These are phyloP conservation scores for Corniculantispora saksenae DNA, from an alignment of 2,329 filamentous ascomycete species.

Conservation along the genomic window DNA sequence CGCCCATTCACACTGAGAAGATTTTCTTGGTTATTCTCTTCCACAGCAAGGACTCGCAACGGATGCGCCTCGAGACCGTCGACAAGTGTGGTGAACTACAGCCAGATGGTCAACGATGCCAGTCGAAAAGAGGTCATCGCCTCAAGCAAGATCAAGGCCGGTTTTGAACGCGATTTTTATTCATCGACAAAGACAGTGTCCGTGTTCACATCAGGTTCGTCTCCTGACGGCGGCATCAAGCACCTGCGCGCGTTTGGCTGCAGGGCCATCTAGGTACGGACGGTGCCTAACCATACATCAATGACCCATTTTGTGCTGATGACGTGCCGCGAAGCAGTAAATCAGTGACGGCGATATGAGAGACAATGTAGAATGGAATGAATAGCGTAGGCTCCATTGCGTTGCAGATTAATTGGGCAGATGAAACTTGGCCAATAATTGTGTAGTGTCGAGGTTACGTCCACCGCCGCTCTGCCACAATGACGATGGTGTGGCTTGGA, in stretches of 20 bases:
- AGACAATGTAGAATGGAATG: not conserved
- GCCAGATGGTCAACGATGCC: slow-evolving; percentile 56
- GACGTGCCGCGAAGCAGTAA: not conserved
- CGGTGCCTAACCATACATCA: not conserved
- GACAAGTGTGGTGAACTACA: slow-evolving; percentile 54
- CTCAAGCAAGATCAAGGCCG: slow-evolving; percentile 69
- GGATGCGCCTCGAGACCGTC: slow-evolving; percentile 67
- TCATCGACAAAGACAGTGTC: slow-evolving; percentile 54
- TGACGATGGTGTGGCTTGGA: slow-evolving; percentile 17
- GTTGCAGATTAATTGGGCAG: not conserved
- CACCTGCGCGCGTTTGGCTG: slow-evolving; percentile 60
- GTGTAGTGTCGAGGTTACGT: not conserved
- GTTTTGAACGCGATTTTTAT: slow-evolving; percentile 70
- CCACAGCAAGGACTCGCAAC: slow-evolving; percentile 80
- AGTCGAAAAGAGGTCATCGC: slow-evolving; percentile 68
- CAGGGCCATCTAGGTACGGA: slow-evolving; percentile 26
- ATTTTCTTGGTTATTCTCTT: slow-evolving; percentile 82
- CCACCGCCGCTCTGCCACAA: slow-evolving; percentile 5
- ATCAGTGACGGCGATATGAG: slow-evolving; percentile 5
- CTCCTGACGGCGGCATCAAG: slow-evolving; percentile 88
- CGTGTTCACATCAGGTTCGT: slow-evolving; percentile 87
- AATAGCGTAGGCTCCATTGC: not conserved
- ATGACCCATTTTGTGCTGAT: slow-evolving; percentile 17
- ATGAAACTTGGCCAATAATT: not conserved
- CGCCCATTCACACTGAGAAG: slow-evolving; percentile 62